These are phyloP conservation scores for Ustilago cynodontis DNA, from an alignment of 1,284 basidiomycete genomes.

Conservation along the genomic window DNA sequence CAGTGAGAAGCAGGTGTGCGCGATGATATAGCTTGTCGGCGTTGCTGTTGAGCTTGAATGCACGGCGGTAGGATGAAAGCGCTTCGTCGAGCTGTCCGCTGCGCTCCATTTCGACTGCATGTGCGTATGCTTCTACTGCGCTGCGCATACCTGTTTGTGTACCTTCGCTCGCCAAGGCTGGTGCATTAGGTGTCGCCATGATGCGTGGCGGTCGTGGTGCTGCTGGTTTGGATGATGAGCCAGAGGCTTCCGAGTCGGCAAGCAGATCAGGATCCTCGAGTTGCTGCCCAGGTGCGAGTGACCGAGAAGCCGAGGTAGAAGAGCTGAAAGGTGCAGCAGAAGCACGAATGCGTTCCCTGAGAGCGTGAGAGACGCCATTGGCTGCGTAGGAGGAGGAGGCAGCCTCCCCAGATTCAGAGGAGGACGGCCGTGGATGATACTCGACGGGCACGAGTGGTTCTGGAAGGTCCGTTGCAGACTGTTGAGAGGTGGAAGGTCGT, in stretches of 20 bases:
- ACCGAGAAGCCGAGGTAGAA: slow-evolving; percentile 6
- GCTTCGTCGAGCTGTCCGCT: slow-evolving; percentile 57
- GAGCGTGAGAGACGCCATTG: slow-evolving; percentile 27
- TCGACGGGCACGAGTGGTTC: slow-evolving; percentile 21
- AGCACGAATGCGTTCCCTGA: slow-evolving; percentile 25
- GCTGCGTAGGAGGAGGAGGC: slow-evolving; percentile 18
- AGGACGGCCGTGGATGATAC: slow-evolving; percentile 15
- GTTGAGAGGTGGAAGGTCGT: background rate
- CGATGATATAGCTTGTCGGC: slow-evolving; percentile 61
- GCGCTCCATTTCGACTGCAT: slow-evolving; percentile 59
- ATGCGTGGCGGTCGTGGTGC: slow-evolving; percentile 16
- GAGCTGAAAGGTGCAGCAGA: slow-evolving; percentile 30
- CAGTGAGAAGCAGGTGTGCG: slow-evolving; percentile 51
- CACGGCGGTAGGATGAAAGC: slow-evolving; percentile 52
- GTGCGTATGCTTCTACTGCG: slow-evolving; percentile 55
- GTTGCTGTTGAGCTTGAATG: slow-evolving; percentile 58
- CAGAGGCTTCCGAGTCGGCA: slow-evolving; percentile 4
- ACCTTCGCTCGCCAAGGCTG: slow-evolving; percentile 27
- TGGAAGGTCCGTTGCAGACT: slow-evolving; percentile 11
- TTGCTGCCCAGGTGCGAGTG: slow-evolving; percentile 13
- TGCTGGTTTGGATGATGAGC: slow-evolving; percentile 9
- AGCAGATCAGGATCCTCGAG: background rate
- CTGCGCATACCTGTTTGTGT: slow-evolving; percentile 44
- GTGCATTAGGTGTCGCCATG: slow-evolving; percentile 33
- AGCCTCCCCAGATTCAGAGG: background rate